Conservation (phyloP, 208 protist species). For the Crithidia brevicula region DNA sequence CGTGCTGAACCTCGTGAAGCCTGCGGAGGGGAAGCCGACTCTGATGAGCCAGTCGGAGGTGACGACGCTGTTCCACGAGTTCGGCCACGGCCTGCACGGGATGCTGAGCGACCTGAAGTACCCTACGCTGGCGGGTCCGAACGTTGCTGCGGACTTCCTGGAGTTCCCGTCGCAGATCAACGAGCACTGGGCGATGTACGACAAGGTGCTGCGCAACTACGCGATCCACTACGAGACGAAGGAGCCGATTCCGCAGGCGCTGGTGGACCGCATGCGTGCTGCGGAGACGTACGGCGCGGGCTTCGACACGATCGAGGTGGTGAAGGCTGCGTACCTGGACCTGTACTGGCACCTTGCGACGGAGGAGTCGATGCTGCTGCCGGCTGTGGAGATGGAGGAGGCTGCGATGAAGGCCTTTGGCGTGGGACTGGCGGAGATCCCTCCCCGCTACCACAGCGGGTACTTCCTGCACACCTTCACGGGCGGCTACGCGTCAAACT, state of each 20-base stretch:
- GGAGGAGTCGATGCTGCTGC: constrained; percentile 24
- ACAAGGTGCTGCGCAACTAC: constrained; percentile 49
- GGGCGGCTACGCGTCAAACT: constrained; percentile 68
- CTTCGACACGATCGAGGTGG: constrained; percentile 54
- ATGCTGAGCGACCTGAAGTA: constrained; percentile 59
- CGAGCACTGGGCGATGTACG: constrained; percentile 67
- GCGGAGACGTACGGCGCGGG: constrained; percentile 37
- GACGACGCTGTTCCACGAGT: constrained; percentile 70
- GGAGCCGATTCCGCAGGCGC: constrained; percentile 44
- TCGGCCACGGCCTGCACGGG: constrained; percentile 76
- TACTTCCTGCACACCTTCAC: constrained; percentile 69
- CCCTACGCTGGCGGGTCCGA: constrained; percentile 52
- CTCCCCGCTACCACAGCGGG: constrained; percentile 49
- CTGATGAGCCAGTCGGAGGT: constrained; percentile 59
- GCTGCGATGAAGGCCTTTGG: constrained; percentile 24
- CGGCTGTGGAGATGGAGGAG: constrained; percentile 34
- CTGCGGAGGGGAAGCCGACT: constrained; percentile 43
- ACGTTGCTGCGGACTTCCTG: constrained; percentile 71
- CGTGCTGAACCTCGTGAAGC: constrained; percentile 63
- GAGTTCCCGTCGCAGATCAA: constrained; percentile 87
- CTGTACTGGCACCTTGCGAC: constrained; percentile 52
- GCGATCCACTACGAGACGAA: constrained; percentile 61
- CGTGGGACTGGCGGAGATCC: constrained; percentile 17
- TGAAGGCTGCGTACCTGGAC: constrained; percentile 50
- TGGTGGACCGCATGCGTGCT: constrained; percentile 50